Base-by-base conservation (phyloP, 352 stramenopile species). In the Lagenidium giganteum region DNA sequence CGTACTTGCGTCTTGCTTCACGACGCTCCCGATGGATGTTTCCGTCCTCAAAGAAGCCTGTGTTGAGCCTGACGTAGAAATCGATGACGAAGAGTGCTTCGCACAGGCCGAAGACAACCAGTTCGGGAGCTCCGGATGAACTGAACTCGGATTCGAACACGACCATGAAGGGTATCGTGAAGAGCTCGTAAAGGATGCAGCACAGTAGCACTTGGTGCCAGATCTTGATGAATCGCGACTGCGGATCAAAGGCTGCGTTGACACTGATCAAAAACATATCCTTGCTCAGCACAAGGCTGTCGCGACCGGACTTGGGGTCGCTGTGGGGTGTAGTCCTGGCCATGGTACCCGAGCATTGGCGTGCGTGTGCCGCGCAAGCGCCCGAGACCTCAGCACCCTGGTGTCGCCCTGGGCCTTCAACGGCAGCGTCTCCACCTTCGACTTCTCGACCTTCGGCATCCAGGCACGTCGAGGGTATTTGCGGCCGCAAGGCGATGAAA, bases 21-120 rank as follows among this genome's bases (percentile, higher is more conserved):
- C 21, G 42, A 18, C 45, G 32, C 24, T 73, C 49, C 16, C 51
- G 58, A 14, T 64, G 55, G 2, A 78, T 21, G 30, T 62, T 64
- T 27, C 75, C 70, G 18, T 68, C 60, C 22, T 78, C 42, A 36
- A 80, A 72, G 37, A 57, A 83, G 0, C 67, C 61, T 0, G 70
- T 86, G 51, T 75, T 76, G 4, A 81, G 25, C 32, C 74, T 68
- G 11, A 86, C 66, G 17, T 59, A 71, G 20, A 85, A 70, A 27
- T 86, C 70, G 13, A 61, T n/a, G 7, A 56, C 30, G 23, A 88
- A 84, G 27, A 88, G 47, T 4, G 56, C 4, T 31, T 84, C 72
- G 18, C 40, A 44, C 3, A 38, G 17, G 47, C 80, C 78, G 11
- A 86, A 72, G 1, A 64, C 23, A 25, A 60, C 21, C 0, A 35